Evolutionary conservation across 495 filamentous ascomycete genomes (phyloP).

Genomic region (Tuber calosporum): DNA sequence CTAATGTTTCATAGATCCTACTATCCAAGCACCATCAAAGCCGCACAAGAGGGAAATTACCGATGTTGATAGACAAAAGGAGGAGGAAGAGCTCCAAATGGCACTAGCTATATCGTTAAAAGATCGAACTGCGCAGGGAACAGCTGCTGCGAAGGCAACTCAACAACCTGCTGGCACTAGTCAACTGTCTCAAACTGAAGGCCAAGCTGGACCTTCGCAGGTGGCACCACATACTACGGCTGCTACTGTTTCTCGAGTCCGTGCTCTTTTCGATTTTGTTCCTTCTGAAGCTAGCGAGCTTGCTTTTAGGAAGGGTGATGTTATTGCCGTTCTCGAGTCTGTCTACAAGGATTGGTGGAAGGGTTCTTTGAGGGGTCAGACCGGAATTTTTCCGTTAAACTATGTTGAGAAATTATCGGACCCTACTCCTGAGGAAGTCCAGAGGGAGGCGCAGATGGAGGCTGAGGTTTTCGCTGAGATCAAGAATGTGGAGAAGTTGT

Average conservation of each 20-base stretch:
- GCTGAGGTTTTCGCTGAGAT: slow-evolving; percentile 96
- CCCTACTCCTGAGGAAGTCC: slow-evolving; percentile 87
- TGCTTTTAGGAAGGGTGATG: slow-evolving; percentile 92
- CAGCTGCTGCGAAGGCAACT: slow-evolving; percentile 42
- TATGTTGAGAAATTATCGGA: slow-evolving; percentile 97
- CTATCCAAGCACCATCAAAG: slow-evolving; percentile 82
- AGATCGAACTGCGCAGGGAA: slow-evolving; percentile 54
- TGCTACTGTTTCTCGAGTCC: slow-evolving; percentile 91
- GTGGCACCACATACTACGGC: slow-evolving; percentile 67
- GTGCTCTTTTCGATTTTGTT: slow-evolving; percentile 88
- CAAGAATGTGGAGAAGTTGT: slow-evolving; percentile 94
- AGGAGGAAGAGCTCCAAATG: slow-evolving; percentile 97
- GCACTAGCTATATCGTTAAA: slow-evolving; percentile 84
- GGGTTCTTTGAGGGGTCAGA: slow-evolving; percentile 84
- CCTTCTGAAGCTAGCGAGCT: slow-evolving; percentile 91
- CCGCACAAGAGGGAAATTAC: slow-evolving; percentile 88
- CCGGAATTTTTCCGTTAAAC: slow-evolving; percentile 95
- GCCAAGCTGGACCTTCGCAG: slow-evolving; percentile 32
- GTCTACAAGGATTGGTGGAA: slow-evolving; percentile 99
- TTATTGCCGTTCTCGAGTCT: slow-evolving; percentile 93
- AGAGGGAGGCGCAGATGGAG: slow-evolving; percentile 95
- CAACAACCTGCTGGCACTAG: slow-evolving; percentile 30
- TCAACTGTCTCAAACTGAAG: slow-evolving; percentile 18
- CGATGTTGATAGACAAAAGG: slow-evolving; percentile 81
- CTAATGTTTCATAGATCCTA: slow-evolving; percentile 60